These are phyloP conservation scores for Boeremia exigua DNA, from an alignment of 2,329 filamentous ascomycete species.

Conservation along the genomic window DNA sequence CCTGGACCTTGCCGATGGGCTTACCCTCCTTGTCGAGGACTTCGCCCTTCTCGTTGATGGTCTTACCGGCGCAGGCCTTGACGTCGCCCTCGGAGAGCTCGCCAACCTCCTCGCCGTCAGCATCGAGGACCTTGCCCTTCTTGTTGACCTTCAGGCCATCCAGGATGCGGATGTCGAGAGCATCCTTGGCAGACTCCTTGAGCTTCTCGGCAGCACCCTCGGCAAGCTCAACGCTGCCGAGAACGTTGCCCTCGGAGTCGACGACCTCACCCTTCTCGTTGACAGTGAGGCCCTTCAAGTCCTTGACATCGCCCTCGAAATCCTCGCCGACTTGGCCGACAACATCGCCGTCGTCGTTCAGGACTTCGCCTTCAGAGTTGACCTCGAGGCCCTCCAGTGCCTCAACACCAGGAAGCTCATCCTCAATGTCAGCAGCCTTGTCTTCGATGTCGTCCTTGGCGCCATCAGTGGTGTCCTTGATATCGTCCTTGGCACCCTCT, in stretches of 20 bases:
- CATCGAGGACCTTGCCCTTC: conserved; percentile 61
- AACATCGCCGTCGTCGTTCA: conserved; percentile 57
- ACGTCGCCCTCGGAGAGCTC: conserved; percentile 57
- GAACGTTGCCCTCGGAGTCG: conserved; percentile 58
- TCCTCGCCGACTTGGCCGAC: conserved; percentile 56
- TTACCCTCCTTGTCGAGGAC: conserved; percentile 59
- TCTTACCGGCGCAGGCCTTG: conserved; percentile 54
- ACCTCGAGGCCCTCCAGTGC: conserved; percentile 59
- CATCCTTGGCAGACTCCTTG: conserved; percentile 47
- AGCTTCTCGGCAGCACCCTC: conserved; percentile 57
- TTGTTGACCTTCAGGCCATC: conserved; percentile 64
- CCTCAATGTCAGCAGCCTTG: conserved; percentile 51
- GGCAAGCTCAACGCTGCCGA: conserved; percentile 58
- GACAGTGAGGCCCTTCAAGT: conserved; percentile 57
- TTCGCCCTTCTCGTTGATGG: conserved; percentile 58
- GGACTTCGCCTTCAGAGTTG: conserved; percentile 57
- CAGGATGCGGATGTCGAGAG: conserved; percentile 56
- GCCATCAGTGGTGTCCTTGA: conserved; percentile 25
- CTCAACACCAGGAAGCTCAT: conserved; percentile 59
- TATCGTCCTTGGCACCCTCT: conserved; percentile 14
- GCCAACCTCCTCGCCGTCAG: conserved; percentile 59
- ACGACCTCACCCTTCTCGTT: conserved; percentile 60
- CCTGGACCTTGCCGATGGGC: conserved; percentile 56
- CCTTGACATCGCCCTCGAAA: conserved; percentile 50
- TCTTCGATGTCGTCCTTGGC: conserved; percentile 42